phyloP scores from a whole-genome alignment of 306 rosid genomes.

The Cicer pinnatifidum region DNA sequence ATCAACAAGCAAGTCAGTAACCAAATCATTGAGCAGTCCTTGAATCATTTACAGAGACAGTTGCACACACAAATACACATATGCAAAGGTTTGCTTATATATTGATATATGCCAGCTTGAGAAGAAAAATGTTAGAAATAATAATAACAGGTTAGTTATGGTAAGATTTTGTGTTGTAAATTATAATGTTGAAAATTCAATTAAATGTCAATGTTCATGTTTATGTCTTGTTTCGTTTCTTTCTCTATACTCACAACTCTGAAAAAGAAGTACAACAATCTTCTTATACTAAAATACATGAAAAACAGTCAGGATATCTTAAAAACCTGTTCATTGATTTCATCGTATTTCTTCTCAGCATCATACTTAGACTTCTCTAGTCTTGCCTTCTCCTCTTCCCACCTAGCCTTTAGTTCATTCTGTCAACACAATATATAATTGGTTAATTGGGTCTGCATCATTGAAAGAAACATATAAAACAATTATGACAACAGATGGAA shows the following conservation, averaged over 20 bases:
- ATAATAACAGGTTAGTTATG: neutral
- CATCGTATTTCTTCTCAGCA: slow-evolving; percentile 75
- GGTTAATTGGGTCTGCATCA: neutral
- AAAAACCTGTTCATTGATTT: slow-evolving; percentile 90
- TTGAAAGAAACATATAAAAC: slow-evolving; percentile 3
- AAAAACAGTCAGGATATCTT: slow-evolving; percentile 12
- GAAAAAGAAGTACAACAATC: neutral
- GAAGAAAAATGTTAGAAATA: neutral
- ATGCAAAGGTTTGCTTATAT: neutral
- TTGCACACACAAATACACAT: neutral
- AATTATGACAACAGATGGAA: slow-evolving; percentile 1
- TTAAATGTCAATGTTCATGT: neutral
- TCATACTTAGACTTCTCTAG: slow-evolving; percentile 61
- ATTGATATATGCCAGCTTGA: neutral
- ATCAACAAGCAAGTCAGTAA: too few relatives aligned
- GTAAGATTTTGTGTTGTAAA: neutral
- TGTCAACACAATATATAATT: slow-evolving; percentile 42
- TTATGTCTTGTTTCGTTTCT: neutral
- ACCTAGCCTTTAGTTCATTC: slow-evolving; percentile 75
- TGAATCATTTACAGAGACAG: neutral
- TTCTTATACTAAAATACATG: neutral
- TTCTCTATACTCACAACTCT: neutral
- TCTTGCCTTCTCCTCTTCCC: slow-evolving; percentile 67
- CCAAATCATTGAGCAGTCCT: neutral
- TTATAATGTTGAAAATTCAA: neutral